Evolutionary conservation across 1,284 basidiomycete genomes (phyloP).

Genomic region (Fomitopsis betulina): DNA sequence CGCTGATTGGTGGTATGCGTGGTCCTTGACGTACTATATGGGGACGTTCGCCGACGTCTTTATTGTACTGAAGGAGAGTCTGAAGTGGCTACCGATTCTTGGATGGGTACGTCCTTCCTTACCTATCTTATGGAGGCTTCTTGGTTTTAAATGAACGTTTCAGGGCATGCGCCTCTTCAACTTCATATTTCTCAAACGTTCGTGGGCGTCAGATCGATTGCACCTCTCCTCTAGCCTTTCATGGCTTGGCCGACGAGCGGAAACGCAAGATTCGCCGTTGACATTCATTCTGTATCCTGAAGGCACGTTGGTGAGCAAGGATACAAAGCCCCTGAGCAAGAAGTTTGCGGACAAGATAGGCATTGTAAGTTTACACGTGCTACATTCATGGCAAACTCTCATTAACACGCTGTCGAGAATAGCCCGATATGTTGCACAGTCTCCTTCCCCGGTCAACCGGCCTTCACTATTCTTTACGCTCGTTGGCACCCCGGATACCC

Average conservation of each 20-base stretch:
- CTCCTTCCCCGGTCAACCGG: constrained; percentile 92
- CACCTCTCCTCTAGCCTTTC: constrained; percentile 59
- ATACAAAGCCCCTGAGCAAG: constrained; percentile 80
- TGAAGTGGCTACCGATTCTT: constrained; percentile 84
- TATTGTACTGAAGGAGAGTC: constrained; percentile 86
- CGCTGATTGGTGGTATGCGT: constrained; percentile 90
- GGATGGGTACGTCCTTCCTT: constrained; percentile 69
- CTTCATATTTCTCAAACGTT: constrained; percentile 86
- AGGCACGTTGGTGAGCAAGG: constrained; percentile 82
- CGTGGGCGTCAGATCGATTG: constrained; percentile 78
- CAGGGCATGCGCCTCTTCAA: constrained; percentile 89
- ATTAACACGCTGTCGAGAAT: constrained; percentile 5
- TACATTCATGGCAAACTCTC: not conserved
- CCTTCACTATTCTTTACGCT: constrained; percentile 79
- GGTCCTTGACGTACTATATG: constrained; percentile 81
- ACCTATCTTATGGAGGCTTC: not conserved
- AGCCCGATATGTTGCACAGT: constrained; percentile 78
- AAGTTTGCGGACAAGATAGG: constrained; percentile 82
- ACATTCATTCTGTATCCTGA: constrained; percentile 90
- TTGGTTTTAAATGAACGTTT: not conserved
- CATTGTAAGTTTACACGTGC: constrained; percentile 43
- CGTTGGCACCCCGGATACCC: constrained; percentile 74
- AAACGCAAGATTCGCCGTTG: constrained; percentile 65
- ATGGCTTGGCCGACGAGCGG: constrained; percentile 53
- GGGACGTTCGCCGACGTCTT: constrained; percentile 70